These are phyloP conservation scores for Castanopsis chinensis DNA, from an alignment of 306 rosid species.

Conservation along the genomic window DNA sequence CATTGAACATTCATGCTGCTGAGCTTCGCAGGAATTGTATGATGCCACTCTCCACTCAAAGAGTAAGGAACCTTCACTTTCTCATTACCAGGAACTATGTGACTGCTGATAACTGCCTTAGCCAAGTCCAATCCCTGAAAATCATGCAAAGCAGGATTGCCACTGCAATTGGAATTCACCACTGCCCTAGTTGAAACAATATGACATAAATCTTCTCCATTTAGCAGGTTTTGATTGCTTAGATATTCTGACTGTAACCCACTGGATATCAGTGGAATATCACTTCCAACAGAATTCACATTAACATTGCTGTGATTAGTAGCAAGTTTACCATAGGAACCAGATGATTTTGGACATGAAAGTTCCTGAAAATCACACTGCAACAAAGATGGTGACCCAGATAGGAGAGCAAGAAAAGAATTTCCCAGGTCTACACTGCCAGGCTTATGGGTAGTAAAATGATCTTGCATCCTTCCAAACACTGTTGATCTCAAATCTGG, in stretches of 20 bases:
- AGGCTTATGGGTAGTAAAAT: conserved; percentile 18
- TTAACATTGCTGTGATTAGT: neutral
- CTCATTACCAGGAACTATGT: conserved; percentile 22
- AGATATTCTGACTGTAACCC: conserved; percentile 23
- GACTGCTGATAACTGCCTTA: conserved; percentile 10
- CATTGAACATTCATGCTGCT: conserved; percentile 14
- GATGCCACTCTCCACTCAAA: conserved; percentile 20
- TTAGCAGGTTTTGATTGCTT: conserved; percentile 12
- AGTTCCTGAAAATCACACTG: conserved; percentile 34
- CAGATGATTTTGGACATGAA: conserved; percentile 17
- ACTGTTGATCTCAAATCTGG: conserved; percentile 26
- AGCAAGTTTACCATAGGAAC: conserved; percentile 4
- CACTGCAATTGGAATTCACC: conserved; percentile 18
- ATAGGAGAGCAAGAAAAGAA: conserved; percentile 37
- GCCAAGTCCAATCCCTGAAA: conserved; percentile 26
- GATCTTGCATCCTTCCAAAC: conserved; percentile 28
- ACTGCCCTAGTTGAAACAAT: conserved; percentile 18
- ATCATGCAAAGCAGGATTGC: conserved; percentile 28
- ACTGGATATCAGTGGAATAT: conserved; percentile 9
- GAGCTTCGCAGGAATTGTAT: conserved; percentile 13
- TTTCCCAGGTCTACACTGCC: conserved; percentile 20
- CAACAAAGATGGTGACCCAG: conserved; percentile 35
- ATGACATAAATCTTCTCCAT: conserved; percentile 12
- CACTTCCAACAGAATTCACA: conserved; percentile 15
- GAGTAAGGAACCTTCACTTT: conserved; percentile 19